Conservation (phyloP, 208 protist species). For the Wallacemonas collosoma region DNA sequence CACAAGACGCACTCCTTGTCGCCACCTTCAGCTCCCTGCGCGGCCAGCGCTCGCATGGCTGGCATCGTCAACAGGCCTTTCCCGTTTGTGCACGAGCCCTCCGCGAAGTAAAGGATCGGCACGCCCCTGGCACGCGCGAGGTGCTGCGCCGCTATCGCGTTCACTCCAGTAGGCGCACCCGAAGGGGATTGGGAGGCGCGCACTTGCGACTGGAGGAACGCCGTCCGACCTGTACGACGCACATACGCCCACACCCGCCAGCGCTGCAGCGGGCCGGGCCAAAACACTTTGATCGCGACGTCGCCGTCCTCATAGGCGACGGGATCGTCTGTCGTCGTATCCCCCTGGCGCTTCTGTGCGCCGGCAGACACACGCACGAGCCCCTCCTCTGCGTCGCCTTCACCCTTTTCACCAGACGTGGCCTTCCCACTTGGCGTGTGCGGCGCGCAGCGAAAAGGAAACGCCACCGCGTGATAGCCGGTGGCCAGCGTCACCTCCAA, state of each 20-base stretch:
- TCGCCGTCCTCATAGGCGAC: slow-evolving; percentile 9
- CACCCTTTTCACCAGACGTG: slow-evolving; percentile 14
- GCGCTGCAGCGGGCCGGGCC: slow-evolving; percentile 61
- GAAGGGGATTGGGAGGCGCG: not conserved
- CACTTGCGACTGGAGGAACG: slow-evolving; percentile 32
- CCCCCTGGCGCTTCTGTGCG: not conserved
- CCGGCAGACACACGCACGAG: slow-evolving; percentile 3
- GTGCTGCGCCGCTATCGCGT: slow-evolving; percentile 39
- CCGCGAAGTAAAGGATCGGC: slow-evolving; percentile 63
- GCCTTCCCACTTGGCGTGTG: too few relatives aligned
- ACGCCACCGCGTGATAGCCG: slow-evolving; percentile 36
- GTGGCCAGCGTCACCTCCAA: slow-evolving; percentile 57
- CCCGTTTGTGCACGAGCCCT: slow-evolving; percentile 78
- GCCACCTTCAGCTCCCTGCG: not conserved
- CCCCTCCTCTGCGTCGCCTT: not conserved
- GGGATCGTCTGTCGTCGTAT: slow-evolving; percentile 3
- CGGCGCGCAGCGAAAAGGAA: slow-evolving; percentile 14
- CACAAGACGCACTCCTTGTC: slow-evolving; percentile 29
- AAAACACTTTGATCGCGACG: slow-evolving; percentile 34
- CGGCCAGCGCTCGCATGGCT: slow-evolving; percentile 15
- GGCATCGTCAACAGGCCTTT: slow-evolving; percentile 58
- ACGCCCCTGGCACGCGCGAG: slow-evolving; percentile 33
- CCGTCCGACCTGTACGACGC: slow-evolving; percentile 38
- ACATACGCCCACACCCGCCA: slow-evolving; percentile 68
- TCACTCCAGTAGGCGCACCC: not conserved